A percentile compares a stretch with the other conserved stretches of the same genome.
Conservation (phyloP, 2,329 filamentous ascomycete genomes). For the Escovopsis sp. region DNA sequence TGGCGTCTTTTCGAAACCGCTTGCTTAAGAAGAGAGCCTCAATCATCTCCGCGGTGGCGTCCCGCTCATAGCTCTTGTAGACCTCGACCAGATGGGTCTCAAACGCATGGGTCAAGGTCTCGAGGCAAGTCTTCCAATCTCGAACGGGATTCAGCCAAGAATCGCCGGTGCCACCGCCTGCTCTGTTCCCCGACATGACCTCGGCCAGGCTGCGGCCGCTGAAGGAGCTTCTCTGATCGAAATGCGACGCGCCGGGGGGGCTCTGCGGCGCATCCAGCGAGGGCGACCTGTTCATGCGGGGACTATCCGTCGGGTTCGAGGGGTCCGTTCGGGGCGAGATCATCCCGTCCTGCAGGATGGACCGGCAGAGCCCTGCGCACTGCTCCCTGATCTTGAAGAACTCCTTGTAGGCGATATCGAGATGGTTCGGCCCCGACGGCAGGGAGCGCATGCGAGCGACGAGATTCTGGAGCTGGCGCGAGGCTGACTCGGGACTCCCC, state of each 20-base stretch:
- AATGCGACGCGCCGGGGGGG: conserved; percentile 10
- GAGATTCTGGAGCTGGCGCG: conserved; percentile 21
- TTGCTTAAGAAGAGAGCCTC: conserved; percentile 28
- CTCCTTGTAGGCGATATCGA: conserved; percentile 30
- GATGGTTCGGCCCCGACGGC: conserved; percentile 19
- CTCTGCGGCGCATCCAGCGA: conserved; percentile 18
- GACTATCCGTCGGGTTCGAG: conserved; percentile 11
- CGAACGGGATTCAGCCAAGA: conserved; percentile 24
- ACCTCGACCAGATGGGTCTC: conserved; percentile 27
- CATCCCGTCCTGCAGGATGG: conserved; percentile 26
- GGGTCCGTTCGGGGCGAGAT: conserved; percentile 11
- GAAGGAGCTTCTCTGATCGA: conserved; percentile 23
- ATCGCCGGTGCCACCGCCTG: conserved; percentile 14
- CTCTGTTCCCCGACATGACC: conserved; percentile 13
- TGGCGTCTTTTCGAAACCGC: conserved; percentile 25
- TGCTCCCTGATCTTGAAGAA: conserved; percentile 27
- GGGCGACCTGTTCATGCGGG: conserved; percentile 14
- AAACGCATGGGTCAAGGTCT: conserved; percentile 26
- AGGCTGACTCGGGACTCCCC: conserved; percentile 18
- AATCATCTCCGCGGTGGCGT: conserved; percentile 27
- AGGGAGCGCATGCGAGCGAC: conserved; percentile 21
- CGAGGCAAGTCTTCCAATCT: conserved; percentile 30
- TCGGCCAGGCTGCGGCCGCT: conserved; percentile 22
- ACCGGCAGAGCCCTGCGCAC: conserved; percentile 25
- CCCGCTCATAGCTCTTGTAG: conserved; percentile 30